These are phyloP conservation scores for Globisporangium spinosum DNA, from an alignment of 352 stramenopile species.

Conservation along the genomic window DNA sequence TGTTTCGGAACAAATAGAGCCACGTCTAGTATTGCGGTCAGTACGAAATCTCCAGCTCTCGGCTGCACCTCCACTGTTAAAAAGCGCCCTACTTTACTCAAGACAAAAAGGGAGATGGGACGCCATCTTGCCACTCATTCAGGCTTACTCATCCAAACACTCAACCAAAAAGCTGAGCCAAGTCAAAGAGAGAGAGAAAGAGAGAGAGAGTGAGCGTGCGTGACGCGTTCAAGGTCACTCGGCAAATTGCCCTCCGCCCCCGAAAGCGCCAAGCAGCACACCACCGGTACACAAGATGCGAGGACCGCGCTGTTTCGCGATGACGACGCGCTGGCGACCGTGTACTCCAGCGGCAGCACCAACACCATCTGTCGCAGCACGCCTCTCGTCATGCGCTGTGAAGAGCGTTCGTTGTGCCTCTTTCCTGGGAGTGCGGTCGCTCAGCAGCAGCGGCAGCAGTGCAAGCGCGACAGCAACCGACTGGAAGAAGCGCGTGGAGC, in stretches of 20 bases:
- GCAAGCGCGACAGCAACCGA: conserved; percentile 8
- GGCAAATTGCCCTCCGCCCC: background rate
- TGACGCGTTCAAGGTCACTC: conserved; percentile 1
- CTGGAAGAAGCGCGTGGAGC: conserved; percentile 31
- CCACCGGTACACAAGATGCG: background rate
- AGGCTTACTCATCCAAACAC: background rate
- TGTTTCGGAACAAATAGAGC: too few relatives aligned
- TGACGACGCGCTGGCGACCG: background rate
- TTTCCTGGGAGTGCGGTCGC: background rate
- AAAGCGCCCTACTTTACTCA: background rate
- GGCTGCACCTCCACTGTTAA: too few relatives aligned
- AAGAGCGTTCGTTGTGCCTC: background rate
- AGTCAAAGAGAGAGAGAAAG: background rate
- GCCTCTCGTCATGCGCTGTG: background rate
- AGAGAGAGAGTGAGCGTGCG: conserved; percentile 2
- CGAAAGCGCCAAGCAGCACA: background rate
- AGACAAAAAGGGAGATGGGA: background rate
- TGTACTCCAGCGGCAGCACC: background rate
- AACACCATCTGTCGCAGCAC: background rate
- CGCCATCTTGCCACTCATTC: background rate
- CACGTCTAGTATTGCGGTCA: too few relatives aligned
- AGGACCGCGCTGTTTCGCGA: background rate
- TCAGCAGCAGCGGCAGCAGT: background rate
- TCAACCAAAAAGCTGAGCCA: background rate
- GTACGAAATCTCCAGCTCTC: too few relatives aligned